Base-by-base conservation (phyloP, 2,329 filamentous ascomycete species). In the Neofusicoccum umdonicola region DNA sequence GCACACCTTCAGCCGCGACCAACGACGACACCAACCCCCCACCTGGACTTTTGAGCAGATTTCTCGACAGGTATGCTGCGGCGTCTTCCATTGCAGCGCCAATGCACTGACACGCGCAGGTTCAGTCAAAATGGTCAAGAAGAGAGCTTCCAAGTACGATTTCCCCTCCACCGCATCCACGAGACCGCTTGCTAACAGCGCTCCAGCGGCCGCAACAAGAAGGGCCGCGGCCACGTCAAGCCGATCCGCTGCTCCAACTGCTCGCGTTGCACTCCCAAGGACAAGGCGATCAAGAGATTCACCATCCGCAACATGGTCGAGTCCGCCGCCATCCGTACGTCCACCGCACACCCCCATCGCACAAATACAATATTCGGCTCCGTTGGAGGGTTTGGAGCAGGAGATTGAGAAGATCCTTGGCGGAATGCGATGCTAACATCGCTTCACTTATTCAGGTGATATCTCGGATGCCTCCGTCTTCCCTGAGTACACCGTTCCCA, bases 201-300 rank as follows among this genome's bases (percentile, higher is more conserved):
- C 68, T 37, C 70, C 81, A 96, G 91, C 87, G 94, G 94, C 83
- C 93, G 94, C 83, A 97, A 98, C 91, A 97, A 97, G 93, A 97
- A 97, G 85, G 94, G 95, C 83, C 92, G 95, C 83, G 95, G 95
- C 87, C 94, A 98, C 88, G 93, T 96, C 85, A 99, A 99, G 90
- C 96, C 95, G 80, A 97, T 99, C 86, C 91, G 88, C 81, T 95
- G 85, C 90, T 92, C 86, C 85, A 92, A 89, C 88, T 95, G 85
- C 89, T 92, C 85, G 76, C 85, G 79, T 81, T 89, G 80, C 82
- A 96, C 91, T 68, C 93, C 93, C 82, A 99, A 99, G 90, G 95
- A 99, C 81, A 99, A 99, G 92, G 95, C 96, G 75, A 98, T 99
- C 89, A 99, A 99, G 93, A 89, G 95, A 85, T 99, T 99, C 88